These are phyloP conservation scores for Lachnellula hyalina DNA, from an alignment of 2,329 filamentous ascomycete species.

Conservation along the genomic window DNA sequence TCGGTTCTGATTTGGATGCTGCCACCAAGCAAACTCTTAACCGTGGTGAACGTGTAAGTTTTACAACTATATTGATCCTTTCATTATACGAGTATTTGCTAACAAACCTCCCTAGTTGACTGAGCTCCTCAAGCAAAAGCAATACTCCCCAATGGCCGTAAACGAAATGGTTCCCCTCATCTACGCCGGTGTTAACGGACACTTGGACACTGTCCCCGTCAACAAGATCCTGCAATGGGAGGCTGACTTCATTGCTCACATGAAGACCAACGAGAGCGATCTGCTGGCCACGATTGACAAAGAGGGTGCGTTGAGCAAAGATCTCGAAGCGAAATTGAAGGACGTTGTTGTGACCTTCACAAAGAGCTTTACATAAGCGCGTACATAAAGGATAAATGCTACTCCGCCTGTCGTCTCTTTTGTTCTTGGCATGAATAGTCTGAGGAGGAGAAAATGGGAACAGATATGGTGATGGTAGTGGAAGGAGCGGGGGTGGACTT, in stretches of 20 bases:
- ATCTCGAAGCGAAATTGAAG: slow-evolving; percentile 76
- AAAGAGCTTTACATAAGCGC: slow-evolving; percentile 71
- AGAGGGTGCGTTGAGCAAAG: slow-evolving; percentile 95
- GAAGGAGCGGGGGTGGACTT: background rate
- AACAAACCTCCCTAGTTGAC: slow-evolving; percentile 54
- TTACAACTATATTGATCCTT: background rate
- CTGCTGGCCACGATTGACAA: slow-evolving; percentile 84
- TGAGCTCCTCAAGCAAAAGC: slow-evolving; percentile 99
- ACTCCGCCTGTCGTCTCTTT: slow-evolving; percentile 25
- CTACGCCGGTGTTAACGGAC: slow-evolving; percentile 98
- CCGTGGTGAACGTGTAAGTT: slow-evolving; percentile 93
- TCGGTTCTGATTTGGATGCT: slow-evolving; percentile 99
- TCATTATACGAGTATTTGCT: slow-evolving; percentile 13
- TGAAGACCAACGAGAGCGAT: slow-evolving; percentile 85
- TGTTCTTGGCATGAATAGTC: slow-evolving; percentile 24
- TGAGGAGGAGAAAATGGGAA: slow-evolving; percentile 4
- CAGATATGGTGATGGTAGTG: slow-evolving; percentile 16
- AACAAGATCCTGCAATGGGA: slow-evolving; percentile 91
- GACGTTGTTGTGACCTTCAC: slow-evolving; percentile 75
- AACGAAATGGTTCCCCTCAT: slow-evolving; percentile 99
- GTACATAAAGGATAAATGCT: slow-evolving; percentile 16
- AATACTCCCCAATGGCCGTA: slow-evolving; percentile 97
- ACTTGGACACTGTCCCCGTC: slow-evolving; percentile 84
- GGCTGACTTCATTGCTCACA: slow-evolving; percentile 85
- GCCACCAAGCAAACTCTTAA: slow-evolving; percentile 96